Evolutionary conservation across 768 basidiomycete species (phyloP).

Genomic region (Boletus patriciae): DNA sequence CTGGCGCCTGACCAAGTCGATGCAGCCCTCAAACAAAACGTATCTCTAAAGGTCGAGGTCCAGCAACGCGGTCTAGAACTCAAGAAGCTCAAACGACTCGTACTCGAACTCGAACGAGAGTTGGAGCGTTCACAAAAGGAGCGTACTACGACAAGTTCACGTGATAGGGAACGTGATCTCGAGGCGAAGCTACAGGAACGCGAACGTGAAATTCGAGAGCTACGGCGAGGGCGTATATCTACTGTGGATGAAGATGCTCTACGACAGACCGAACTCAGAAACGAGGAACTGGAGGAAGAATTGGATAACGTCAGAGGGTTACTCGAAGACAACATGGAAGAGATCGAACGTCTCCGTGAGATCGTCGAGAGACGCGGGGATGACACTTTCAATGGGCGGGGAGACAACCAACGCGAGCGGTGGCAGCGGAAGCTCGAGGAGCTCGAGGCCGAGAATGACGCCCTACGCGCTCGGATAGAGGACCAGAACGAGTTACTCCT

Average conservation of each 20-base stretch:
- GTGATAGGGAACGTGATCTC: constrained; percentile 66
- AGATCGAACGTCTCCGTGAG: constrained; percentile 72
- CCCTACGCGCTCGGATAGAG: constrained; percentile 55
- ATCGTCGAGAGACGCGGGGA: constrained; percentile 59
- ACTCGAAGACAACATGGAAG: constrained; percentile 80
- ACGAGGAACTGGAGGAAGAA: constrained; percentile 70
- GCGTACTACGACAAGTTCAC: constrained; percentile 38
- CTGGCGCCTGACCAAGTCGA: constrained; percentile 92
- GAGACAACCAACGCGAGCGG: constrained; percentile 42
- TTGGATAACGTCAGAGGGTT: constrained; percentile 67
- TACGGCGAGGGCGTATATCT: constrained; percentile 50
- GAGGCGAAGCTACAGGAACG: constrained; percentile 75
- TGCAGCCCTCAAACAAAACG: constrained; percentile 88
- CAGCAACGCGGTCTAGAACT: constrained; percentile 87
- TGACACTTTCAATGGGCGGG: constrained; percentile 41
- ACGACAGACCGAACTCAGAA: constrained; percentile 56
- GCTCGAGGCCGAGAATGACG: constrained; percentile 62
- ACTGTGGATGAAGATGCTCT: constrained; percentile 51
- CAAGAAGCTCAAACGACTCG: constrained; percentile 88
- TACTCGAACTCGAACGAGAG: constrained; percentile 80
- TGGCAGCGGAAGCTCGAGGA: constrained; percentile 53
- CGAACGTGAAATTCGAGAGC: constrained; percentile 66
- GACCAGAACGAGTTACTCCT: constrained; percentile 57
- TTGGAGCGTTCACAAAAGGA: constrained; percentile 66
- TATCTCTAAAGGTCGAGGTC: constrained; percentile 89